phyloP scores from a whole-genome alignment of 2,329 filamentous ascomycete species.

The Orbilia blumenaviensis region DNA sequence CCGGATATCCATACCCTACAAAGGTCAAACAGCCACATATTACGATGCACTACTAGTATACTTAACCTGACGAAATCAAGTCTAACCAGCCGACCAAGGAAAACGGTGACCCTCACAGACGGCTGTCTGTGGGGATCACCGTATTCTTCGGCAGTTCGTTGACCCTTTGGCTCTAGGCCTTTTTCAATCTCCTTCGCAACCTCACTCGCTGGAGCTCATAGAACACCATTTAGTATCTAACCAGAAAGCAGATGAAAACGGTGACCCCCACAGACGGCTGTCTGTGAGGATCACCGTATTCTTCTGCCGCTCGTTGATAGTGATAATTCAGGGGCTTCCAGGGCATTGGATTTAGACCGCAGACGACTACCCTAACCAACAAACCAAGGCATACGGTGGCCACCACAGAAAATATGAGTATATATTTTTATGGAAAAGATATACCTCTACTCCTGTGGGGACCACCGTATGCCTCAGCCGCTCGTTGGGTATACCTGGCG shows the following conservation, averaged over 20 bases:
- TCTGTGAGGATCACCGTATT: constrained; percentile 54
- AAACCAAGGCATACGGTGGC: constrained; percentile 45
- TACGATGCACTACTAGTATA: no score
- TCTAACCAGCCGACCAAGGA: constrained; percentile 44
- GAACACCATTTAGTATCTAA: constrained; percentile 14
- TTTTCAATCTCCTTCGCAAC: neutral
- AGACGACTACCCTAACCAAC: neutral
- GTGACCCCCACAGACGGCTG: constrained; percentile 52
- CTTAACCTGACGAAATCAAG: neutral
- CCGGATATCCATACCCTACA: no score
- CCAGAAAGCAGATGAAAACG: constrained; percentile 53
- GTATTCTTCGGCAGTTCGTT: constrained; percentile 49
- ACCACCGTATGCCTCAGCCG: constrained; percentile 50
- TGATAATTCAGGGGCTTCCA: neutral
- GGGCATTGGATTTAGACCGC: neutral
- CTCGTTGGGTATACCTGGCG: constrained; percentile 3
- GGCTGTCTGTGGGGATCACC: constrained; percentile 53
- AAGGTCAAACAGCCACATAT: no score
- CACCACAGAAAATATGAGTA: constrained; percentile 50
- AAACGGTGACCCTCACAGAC: constrained; percentile 53
- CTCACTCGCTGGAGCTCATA: neutral
- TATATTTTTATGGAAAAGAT: constrained; percentile 52
- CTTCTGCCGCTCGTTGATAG: constrained; percentile 52
- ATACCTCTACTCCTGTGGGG: constrained; percentile 55
- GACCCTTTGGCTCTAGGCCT: neutral